Base-by-base conservation (phyloP, 2,329 filamentous ascomycete genomes). In the Fusarium sublunatum region DNA sequence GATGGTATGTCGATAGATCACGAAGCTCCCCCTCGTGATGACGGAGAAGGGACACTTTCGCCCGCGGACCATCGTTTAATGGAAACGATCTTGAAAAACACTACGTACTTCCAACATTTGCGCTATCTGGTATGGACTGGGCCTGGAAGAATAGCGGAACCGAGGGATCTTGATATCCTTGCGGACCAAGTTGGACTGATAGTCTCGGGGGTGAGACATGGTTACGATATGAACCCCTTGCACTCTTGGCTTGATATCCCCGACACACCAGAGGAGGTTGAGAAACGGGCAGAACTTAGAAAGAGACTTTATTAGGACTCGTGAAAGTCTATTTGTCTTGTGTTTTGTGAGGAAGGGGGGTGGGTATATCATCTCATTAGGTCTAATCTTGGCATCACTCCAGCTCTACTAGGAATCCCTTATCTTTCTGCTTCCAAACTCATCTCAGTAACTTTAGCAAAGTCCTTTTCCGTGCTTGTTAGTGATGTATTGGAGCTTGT, bases 401-500 rank as follows among this genome's bases (percentile, higher is more conserved):
- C 32, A 6, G 15, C 42, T 38, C 34, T 19, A 24, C 32, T 15
- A 19, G 19, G 19, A 22, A 15, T 13, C 4, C 4, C 13, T 28
- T 35, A 55, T 48, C 50, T 50, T 24, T 50, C 24, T 12, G 15
- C 15, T 43, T 69, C 61, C 3, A 50, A 13, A 6, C 38, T 53
- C 24, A 54, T 67, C 12, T 50, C 46, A 3, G 29, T 26, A 9
- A 50, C 52, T 26, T 48, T 63, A 5, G 36, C 15, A 43, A 63
- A 63, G 2, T 71, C 72, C 34, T 71, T 73, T 5, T 74, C 69
- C 2, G 65, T 61, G 26, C 73, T 74, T 19, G 64, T 68, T 13
- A 73, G 36, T 3, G 72, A 74, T 3, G 67, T 62, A 44, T 61
- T 72, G 5, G 62, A 58, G 39, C 70, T 73, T 2, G 57, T 50